Conservation (phyloP, 2,329 filamentous ascomycete genomes). For the Cladorrhinum sp. region DNA sequence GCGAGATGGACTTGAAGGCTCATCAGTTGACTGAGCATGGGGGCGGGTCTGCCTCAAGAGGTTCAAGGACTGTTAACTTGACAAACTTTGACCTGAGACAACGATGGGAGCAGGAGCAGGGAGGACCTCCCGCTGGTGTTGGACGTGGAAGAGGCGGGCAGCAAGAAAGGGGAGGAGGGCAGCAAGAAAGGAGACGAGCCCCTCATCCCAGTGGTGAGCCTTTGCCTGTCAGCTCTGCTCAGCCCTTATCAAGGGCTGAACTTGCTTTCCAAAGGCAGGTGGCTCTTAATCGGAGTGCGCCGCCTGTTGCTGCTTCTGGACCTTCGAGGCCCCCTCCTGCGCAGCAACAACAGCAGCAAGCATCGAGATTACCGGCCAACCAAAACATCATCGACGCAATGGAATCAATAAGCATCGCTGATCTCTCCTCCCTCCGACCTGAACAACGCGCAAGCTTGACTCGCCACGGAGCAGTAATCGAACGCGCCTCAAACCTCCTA, state of each 20-base stretch:
- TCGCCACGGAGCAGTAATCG: slow-evolving; percentile 79
- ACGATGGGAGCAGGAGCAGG: slow-evolving; percentile 63
- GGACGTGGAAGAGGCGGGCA: slow-evolving; percentile 37
- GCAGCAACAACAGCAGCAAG: slow-evolving; percentile 5
- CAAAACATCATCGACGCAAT: slow-evolving; percentile 39
- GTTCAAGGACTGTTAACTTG: slow-evolving; percentile 82
- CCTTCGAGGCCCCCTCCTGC: slow-evolving; percentile 10
- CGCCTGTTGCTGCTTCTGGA: slow-evolving; percentile 20
- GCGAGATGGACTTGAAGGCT: slow-evolving; percentile 90
- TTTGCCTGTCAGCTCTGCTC: slow-evolving; percentile 71
- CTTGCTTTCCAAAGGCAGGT: slow-evolving; percentile 88
- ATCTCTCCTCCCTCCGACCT: slow-evolving; percentile 56
- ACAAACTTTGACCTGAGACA: slow-evolving; percentile 77
- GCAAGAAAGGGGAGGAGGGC: slow-evolving; percentile 51
- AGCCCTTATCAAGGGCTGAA: slow-evolving; percentile 80
- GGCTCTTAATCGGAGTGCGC: slow-evolving; percentile 59
- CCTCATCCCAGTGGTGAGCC: slow-evolving; percentile 85
- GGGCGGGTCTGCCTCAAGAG: slow-evolving; percentile 75
- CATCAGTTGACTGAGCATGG: slow-evolving; percentile 86
- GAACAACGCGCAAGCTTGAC: slow-evolving; percentile 78
- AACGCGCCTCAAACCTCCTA: slow-evolving; percentile 78
- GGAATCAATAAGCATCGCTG: slow-evolving; percentile 50
- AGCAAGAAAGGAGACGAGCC: slow-evolving; percentile 54
- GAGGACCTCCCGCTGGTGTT: slow-evolving; percentile 35
- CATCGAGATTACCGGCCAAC: slow-evolving; percentile 10